Percentiles rank a stretch among this genome's conserved stretches.
Conservation (phyloP, 1,284 basidiomycete species). For the Malassezia japonica region DNA sequence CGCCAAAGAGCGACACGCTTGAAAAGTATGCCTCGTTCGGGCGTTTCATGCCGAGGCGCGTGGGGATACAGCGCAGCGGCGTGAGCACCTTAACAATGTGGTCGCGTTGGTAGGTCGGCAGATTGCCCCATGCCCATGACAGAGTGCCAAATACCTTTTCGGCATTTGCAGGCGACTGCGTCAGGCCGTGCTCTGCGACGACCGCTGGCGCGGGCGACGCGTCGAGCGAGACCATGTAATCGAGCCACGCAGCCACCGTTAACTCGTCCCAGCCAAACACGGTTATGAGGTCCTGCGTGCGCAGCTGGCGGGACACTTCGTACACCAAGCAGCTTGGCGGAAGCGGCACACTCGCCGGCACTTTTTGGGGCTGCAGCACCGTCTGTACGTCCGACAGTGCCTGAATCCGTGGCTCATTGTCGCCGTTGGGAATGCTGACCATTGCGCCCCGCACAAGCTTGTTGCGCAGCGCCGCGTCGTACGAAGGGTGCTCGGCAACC, state of each 20-base stretch:
- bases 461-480: constrained; percentile 36
- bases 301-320: constrained; percentile 58
- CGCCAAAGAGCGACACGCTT: constrained; percentile 75
- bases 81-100: constrained; percentile 58
- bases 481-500: constrained; percentile 52
- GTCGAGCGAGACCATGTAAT: constrained; percentile 56
- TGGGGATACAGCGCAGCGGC: constrained; percentile 69
- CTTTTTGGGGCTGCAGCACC: constrained; percentile 64
- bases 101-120: constrained; percentile 57
- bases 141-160: constrained; percentile 69
- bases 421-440: constrained; percentile 21
- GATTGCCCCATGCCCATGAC: constrained; percentile 65
- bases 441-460: constrained; percentile 39
- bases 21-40: constrained; percentile 78
- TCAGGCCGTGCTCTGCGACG: not conserved
- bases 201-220: constrained; percentile 32
- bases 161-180: constrained; percentile 65
- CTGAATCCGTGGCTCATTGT: constrained; percentile 28
- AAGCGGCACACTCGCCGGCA: constrained; percentile 73
- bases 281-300: constrained; percentile 34
- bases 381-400: constrained; percentile 60
- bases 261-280: constrained; percentile 68
- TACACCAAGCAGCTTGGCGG: constrained; percentile 69
- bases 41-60: constrained; percentile 63
- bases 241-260: constrained; percentile 65